Evolutionary conservation across 2,329 filamentous ascomycete genomes (phyloP), one percentile per base, ranked within the genome.

Genomic region (Fusarium euwallaceae): DNA sequence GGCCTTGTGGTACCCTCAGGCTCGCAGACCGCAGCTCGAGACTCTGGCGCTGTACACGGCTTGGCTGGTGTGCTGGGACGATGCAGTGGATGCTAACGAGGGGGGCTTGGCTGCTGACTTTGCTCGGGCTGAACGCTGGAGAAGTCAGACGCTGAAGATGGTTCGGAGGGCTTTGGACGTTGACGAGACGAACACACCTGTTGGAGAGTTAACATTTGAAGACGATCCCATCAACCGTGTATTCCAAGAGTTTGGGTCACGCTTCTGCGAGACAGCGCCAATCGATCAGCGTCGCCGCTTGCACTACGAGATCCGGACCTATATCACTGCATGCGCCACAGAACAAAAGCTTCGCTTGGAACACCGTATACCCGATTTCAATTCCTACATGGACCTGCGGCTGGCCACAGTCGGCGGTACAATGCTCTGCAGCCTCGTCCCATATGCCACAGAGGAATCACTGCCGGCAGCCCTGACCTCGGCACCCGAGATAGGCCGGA

Each of bases 21-120:
- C 79, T 2, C 29, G 45, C 5, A 70, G 63, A 56, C 37, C 55
- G 1, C 66, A 64, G n/a, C 53, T 81, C 4, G 67, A 77, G 36
- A 71, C 72, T 8, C 64, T 82, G 48, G 72, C 75, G 3, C 61
- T 79, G 41, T 81, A 75, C 45, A 74, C 71, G 20, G 69, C 76
- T 37, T 82, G 81, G 81, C 48, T 82, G 17, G 70, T 83, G 17
- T 80, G 79, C 64, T 83, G 81, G 81, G 81, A 82, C 24, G 81
- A 83, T 45, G 75, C 75, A 17, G 76, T 82, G 12, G 81, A 83
- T 62, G 72, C 76, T 17, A 76, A 76, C 48, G 79, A 81, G 70
- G 72, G 74, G 17, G 78, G 79, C 34, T 59, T 82, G 58, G 76
- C 77, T 51, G 68, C 53, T 6, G 76, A 83, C 55, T 78, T 80